Conservation (phyloP, 371 early-diverging fungal genomes). For the Mucor piriformis region DNA sequence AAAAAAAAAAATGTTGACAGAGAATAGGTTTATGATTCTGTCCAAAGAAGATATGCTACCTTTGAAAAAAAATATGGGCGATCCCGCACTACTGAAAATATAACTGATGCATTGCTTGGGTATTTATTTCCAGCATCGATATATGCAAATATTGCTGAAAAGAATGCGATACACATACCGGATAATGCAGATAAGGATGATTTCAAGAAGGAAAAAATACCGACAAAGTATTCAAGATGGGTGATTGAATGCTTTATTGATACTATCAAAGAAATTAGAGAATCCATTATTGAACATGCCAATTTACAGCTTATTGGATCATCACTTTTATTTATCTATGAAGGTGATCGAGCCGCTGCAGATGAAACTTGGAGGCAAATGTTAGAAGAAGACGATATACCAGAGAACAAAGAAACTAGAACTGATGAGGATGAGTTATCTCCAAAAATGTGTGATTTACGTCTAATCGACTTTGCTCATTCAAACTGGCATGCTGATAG, state of each 20-base stretch:
- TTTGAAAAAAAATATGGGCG: slow-evolving; percentile 55
- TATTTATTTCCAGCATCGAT: slow-evolving; percentile 51
- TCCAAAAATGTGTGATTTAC: slow-evolving; percentile 59
- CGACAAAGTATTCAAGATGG: slow-evolving; percentile 47
- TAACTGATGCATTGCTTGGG: slow-evolving; percentile 47
- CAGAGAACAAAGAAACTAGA: slow-evolving; percentile 27
- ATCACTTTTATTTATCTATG: slow-evolving; percentile 75
- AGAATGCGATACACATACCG: slow-evolving; percentile 6
- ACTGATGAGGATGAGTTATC: slow-evolving; percentile 53
- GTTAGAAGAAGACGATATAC: slow-evolving; percentile 40
- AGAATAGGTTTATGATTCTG: slow-evolving; percentile 46
- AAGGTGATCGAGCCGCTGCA: slow-evolving; percentile 63
- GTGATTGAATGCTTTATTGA: slow-evolving; percentile 66
- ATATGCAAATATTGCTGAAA: slow-evolving; percentile 26
- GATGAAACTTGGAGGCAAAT: slow-evolving; percentile 45
- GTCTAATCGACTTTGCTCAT: slow-evolving; percentile 81
- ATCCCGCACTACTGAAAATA: slow-evolving; percentile 40
- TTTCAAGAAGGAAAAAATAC: slow-evolving; percentile 7
- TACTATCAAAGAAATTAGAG: slow-evolving; percentile 58
- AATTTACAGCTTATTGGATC: slow-evolving; percentile 65
- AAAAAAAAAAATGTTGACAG: not conserved
- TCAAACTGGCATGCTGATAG: slow-evolving; percentile 56
- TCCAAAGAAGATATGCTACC: slow-evolving; percentile 34
- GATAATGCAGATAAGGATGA: slow-evolving; percentile 7
- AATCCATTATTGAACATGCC: slow-evolving; percentile 40